Evolutionary conservation across 805 yeast genomes (phyloP).

Genomic region (Metschnikowia baotianmanensis): DNA sequence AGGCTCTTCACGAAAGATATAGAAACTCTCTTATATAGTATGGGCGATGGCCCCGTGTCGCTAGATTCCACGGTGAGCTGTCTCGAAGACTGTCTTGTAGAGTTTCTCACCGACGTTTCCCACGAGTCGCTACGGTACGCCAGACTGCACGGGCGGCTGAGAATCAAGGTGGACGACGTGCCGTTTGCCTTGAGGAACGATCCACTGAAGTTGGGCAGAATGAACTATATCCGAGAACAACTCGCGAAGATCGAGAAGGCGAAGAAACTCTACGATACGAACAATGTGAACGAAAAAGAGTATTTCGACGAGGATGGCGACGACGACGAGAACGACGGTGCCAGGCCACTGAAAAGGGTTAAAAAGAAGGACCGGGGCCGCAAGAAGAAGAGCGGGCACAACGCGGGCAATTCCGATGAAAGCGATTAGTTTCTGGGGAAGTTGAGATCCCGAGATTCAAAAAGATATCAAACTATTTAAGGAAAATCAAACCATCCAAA

Average conservation of each 20-base stretch:
- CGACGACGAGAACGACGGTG: conserved; percentile 19
- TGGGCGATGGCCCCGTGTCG: conserved; percentile 43
- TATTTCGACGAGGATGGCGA: conserved; percentile 18
- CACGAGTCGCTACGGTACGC: conserved; percentile 34
- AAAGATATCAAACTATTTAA: too few relatives aligned
- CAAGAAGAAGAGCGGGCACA: conserved; percentile 11
- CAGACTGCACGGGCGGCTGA: conserved; percentile 35
- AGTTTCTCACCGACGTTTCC: conserved; percentile 35
- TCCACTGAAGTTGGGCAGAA: conserved; percentile 40
- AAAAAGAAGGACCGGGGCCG: conserved; percentile 8
- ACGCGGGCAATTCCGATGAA: conserved; percentile 17
- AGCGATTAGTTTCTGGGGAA: too few relatives aligned
- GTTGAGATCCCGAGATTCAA: too few relatives aligned
- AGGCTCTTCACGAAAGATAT: conserved; percentile 41
- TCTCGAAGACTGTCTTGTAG: conserved; percentile 39
- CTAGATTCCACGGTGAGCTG: conserved; percentile 37
- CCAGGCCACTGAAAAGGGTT: conserved; percentile 13
- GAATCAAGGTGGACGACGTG: conserved; percentile 43
- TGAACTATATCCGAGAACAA: conserved; percentile 40
- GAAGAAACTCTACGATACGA: conserved; percentile 41
- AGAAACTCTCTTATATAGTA: conserved; percentile 38
- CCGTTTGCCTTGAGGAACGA: conserved; percentile 41
- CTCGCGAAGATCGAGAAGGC: conserved; percentile 37
- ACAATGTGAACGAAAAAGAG: conserved; percentile 20
- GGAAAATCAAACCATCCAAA: too few relatives aligned